These are phyloP conservation scores for Acer negundo DNA, from an alignment of 345 rosid genomes.

Conservation along the genomic window DNA sequence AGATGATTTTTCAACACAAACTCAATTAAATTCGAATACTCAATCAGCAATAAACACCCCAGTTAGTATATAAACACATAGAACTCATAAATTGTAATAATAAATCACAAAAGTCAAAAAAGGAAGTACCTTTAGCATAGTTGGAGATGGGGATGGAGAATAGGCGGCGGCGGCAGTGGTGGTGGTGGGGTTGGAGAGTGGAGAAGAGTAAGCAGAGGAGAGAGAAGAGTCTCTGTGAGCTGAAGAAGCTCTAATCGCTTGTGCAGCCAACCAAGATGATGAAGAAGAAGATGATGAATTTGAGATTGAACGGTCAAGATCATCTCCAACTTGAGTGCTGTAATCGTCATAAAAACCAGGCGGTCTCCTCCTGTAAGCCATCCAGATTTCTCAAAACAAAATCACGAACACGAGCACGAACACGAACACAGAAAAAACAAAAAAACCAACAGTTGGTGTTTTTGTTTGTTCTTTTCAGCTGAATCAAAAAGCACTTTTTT, in stretches of 20 bases:
- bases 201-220: constrained; percentile 62
- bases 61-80: neutral
- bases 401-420: neutral
- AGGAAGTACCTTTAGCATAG: constrained; percentile 19
- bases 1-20: neutral
- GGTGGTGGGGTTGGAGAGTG: constrained; percentile 28
- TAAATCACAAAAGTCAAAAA: neutral
- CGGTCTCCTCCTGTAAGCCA: constrained; percentile 56
- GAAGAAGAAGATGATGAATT: constrained; percentile 43
- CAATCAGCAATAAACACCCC: neutral
- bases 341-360: neutral
- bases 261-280: constrained; percentile 60
- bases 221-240: constrained; percentile 71
- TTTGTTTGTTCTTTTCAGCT: neutral
- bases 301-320: constrained; percentile 19
- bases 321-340: constrained; percentile 15
- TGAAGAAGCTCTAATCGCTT: constrained; percentile 84
- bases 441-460: neutral
- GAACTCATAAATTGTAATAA: neutral
- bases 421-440: too few species aligned
- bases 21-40: neutral
- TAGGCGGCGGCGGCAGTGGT: neutral
- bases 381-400: neutral
- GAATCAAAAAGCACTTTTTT: neutral
- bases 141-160: constrained; percentile 24